phyloP scores from a whole-genome alignment of 371 early-diverging fungal species.

The Lichtheimia ornata region DNA sequence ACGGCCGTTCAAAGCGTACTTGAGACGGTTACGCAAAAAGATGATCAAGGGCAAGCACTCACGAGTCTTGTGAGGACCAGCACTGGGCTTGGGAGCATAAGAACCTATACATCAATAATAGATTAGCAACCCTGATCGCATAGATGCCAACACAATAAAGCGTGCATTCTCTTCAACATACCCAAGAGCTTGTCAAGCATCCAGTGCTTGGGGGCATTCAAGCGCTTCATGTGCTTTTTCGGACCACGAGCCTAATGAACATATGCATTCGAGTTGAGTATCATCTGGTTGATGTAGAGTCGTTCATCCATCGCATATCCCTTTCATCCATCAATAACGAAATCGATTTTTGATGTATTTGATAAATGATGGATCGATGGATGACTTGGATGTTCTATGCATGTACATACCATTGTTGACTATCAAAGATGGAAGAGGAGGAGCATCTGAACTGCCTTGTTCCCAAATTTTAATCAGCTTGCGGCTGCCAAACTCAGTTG shows the following conservation, averaged over 20 bases:
- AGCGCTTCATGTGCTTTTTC: slow-evolving; percentile 99
- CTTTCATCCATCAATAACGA: slow-evolving; percentile 5
- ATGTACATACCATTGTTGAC: slow-evolving; percentile 21
- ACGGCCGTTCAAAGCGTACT: slow-evolving; percentile 98
- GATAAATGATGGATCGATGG: slow-evolving; percentile 6
- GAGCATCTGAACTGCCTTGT: neutral
- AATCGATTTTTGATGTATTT: neutral
- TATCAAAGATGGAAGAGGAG: slow-evolving; percentile 19
- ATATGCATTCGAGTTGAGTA: neutral
- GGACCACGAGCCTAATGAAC: slow-evolving; percentile 93
- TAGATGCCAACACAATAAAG: slow-evolving; percentile 20
- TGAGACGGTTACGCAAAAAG: slow-evolving; percentile 98
- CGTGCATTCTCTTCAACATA: slow-evolving; percentile 31
- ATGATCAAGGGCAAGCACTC: slow-evolving; percentile 99
- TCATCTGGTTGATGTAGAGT: too few species aligned
- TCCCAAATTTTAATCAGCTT: too few species aligned
- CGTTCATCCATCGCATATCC: slow-evolving; percentile 7
- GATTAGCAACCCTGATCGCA: slow-evolving; percentile 4
- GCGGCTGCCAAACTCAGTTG: too few species aligned
- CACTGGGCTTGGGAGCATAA: slow-evolving; percentile 96
- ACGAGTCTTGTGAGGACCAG: slow-evolving; percentile 99
- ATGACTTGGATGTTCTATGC: neutral
- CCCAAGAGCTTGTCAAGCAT: slow-evolving; percentile 98
- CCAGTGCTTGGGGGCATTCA: slow-evolving; percentile 99
- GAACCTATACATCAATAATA: slow-evolving; percentile 26